phyloP scores from a whole-genome alignment of 2,329 filamentous ascomycete genomes.

The Tolypocladium tropicale region DNA sequence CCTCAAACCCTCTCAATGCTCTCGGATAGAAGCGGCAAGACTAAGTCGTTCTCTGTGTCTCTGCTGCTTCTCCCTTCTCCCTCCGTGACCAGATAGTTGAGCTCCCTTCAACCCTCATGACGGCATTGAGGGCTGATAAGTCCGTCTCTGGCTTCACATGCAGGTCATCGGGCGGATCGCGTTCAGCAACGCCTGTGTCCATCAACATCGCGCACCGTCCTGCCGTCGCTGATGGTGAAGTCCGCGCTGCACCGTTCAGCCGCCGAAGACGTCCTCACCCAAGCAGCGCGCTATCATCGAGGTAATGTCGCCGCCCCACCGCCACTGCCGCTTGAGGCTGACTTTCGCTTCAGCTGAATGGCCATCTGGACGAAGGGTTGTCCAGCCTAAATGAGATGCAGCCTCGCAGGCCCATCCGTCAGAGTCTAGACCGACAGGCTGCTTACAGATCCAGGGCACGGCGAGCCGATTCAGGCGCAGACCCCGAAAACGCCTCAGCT shows the following conservation, averaged over 20 bases:
- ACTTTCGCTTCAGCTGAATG: background rate
- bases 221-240: background rate
- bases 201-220: background rate
- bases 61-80: background rate
- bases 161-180: background rate
- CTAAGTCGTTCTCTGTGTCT: background rate
- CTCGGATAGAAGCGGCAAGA: background rate
- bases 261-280: background rate
- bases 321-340: background rate
- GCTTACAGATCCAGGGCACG: too few relatives aligned
- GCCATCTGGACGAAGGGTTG: background rate
- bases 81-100: background rate
- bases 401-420: background rate
- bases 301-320: background rate
- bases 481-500: background rate
- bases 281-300: background rate
- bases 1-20: too few relatives aligned
- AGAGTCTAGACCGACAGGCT: background rate
- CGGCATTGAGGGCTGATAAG: background rate
- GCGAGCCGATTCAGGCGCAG: too few relatives aligned
- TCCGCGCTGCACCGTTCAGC: background rate
- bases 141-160: background rate
- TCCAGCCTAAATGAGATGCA: background rate
- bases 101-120: background rate
- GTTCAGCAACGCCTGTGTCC: background rate